Conservation (phyloP, 1,284 basidiomycete genomes). For the Boletus coffeatus region DNA sequence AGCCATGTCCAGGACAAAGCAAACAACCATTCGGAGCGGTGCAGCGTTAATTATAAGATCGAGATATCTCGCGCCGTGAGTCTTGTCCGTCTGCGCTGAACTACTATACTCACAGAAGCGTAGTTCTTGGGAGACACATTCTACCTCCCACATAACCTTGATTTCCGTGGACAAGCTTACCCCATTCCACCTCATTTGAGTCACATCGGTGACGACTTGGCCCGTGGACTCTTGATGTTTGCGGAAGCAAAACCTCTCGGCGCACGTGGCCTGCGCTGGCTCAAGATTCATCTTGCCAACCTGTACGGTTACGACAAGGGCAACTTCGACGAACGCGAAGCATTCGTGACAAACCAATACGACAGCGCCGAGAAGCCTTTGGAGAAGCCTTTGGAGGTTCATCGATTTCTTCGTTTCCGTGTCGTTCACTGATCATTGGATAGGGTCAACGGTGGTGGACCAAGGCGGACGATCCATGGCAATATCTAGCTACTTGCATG, state of each 20-base stretch:
- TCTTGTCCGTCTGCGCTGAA: slow-evolving; percentile 13
- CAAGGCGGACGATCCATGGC: slow-evolving; percentile 95
- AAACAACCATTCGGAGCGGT: slow-evolving; percentile 86
- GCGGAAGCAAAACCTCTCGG: slow-evolving; percentile 80
- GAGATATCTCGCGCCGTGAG: slow-evolving; percentile 91
- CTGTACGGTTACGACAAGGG: slow-evolving; percentile 95
- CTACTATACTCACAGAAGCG: slow-evolving; percentile 2
- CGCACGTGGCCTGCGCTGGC: slow-evolving; percentile 73
- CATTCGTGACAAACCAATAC: slow-evolving; percentile 72
- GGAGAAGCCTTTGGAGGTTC: slow-evolving; percentile 75
- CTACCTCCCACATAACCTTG: slow-evolving; percentile 96
- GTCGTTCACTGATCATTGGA: slow-evolving; percentile 8
- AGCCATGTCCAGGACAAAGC: slow-evolving; percentile 59
- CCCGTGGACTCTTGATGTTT: slow-evolving; percentile 86
- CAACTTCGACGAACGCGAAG: slow-evolving; percentile 85
- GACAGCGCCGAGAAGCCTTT: slow-evolving; percentile 88
- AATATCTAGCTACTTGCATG: slow-evolving; percentile 89
- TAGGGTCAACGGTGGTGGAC: slow-evolving; percentile 85
- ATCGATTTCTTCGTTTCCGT: slow-evolving; percentile 15
- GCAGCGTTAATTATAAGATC: slow-evolving; percentile 94
- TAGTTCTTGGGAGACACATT: slow-evolving; percentile 84
- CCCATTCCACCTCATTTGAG: slow-evolving; percentile 95
- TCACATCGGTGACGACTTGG: slow-evolving; percentile 95
- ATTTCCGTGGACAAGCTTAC: slow-evolving; percentile 97
- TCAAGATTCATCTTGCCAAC: slow-evolving; percentile 93